Evolutionary conservation across 2,329 filamentous ascomycete genomes (phyloP).

Genomic region (Penicillium glabrum): DNA sequence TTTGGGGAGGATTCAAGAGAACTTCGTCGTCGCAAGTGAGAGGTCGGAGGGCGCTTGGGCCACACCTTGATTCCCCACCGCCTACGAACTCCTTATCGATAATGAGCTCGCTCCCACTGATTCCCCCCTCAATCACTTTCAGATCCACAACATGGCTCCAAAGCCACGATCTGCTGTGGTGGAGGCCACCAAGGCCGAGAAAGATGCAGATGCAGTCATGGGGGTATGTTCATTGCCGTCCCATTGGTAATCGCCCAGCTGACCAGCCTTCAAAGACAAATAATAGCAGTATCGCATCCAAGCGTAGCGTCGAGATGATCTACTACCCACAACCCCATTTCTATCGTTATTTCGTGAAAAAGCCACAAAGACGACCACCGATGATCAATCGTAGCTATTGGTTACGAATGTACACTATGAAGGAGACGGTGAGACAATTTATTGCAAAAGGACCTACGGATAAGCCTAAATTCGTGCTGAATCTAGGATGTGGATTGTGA

Average conservation of each 20-base stretch:
- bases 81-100: slow-evolving; percentile 16
- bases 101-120: neutral
- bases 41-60: slow-evolving; percentile 34
- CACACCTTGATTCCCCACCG: slow-evolving; percentile 37
- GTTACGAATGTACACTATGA: slow-evolving; percentile 79
- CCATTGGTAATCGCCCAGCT: neutral
- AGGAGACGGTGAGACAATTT: slow-evolving; percentile 72
- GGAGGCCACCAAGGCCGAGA: slow-evolving; percentile 32
- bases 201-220: slow-evolving; percentile 56
- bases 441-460: slow-evolving; percentile 54
- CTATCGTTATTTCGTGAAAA: slow-evolving; percentile 83
- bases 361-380: slow-evolving; percentile 78
- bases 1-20: slow-evolving; percentile 14
- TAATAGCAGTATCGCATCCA: slow-evolving; percentile 87
- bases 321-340: slow-evolving; percentile 83
- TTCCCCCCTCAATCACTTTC: slow-evolving; percentile 1
- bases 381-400: slow-evolving; percentile 89
- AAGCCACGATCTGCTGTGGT: slow-evolving; percentile 20
- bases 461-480: slow-evolving; percentile 72
- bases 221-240: slow-evolving; percentile 40
- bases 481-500: slow-evolving; percentile 88
- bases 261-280: slow-evolving; percentile 63
- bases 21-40: slow-evolving; percentile 31
- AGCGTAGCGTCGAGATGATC: slow-evolving; percentile 85
- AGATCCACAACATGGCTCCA: slow-evolving; percentile 11